phyloP scores from a whole-genome alignment of 768 basidiomycete genomes.

The Pleurotus giganteus region DNA sequence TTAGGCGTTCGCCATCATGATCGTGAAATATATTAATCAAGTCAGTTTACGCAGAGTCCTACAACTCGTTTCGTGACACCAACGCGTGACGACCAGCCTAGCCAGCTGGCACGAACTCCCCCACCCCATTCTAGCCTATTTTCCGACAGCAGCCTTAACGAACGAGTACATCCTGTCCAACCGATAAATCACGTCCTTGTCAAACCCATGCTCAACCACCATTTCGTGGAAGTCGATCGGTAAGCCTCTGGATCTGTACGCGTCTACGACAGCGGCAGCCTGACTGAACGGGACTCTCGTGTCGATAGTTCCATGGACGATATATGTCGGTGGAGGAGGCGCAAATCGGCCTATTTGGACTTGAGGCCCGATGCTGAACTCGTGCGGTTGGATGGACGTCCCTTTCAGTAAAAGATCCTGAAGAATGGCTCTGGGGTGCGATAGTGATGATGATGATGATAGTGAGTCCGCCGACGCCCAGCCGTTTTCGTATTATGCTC shows the following conservation, averaged over 20 bases:
- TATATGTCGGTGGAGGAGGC: constrained; percentile 30
- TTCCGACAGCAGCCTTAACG: constrained; percentile 18
- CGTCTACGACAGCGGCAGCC: constrained; percentile 30
- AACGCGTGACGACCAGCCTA: too few relatives aligned
- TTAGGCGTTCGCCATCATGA: too few relatives aligned
- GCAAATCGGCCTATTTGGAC: constrained; percentile 23
- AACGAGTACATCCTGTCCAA: constrained; percentile 37
- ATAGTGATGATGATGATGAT: not conserved
- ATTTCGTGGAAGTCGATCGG: constrained; percentile 31
- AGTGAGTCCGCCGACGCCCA: not conserved
- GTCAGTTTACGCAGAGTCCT: too few relatives aligned
- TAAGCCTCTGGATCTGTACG: constrained; percentile 20
- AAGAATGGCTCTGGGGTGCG: constrained; percentile 24
- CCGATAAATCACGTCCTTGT: constrained; percentile 24
- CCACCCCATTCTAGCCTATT: not conserved
- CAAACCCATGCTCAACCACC: constrained; percentile 32
- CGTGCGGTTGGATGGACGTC: constrained; percentile 25
- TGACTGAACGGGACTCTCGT: constrained; percentile 32
- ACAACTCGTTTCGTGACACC: too few relatives aligned
- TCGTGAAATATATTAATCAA: too few relatives aligned
- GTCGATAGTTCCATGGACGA: constrained; percentile 35
- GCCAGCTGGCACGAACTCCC: not conserved
- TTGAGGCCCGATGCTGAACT: constrained; percentile 27
- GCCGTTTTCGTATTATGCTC: too few relatives aligned
- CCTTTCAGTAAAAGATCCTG: constrained; percentile 28